phyloP scores from a whole-genome alignment of 768 basidiomycete genomes.

The Psilocybe subaeruginosa region DNA sequence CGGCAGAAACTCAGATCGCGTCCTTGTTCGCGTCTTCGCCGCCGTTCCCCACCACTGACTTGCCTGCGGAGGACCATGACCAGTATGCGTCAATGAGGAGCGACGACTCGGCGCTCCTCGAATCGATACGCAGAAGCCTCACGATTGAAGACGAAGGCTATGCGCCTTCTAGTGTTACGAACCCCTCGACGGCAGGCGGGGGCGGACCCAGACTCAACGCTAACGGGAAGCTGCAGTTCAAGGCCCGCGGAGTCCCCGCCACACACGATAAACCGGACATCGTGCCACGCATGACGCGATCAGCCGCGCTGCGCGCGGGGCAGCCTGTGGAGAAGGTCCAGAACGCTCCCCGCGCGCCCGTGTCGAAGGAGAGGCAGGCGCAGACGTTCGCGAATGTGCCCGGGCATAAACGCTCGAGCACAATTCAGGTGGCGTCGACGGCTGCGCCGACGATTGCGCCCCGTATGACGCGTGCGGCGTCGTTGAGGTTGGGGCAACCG shows the following conservation, averaged over 20 bases:
- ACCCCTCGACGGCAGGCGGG: conserved; percentile 45
- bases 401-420: conserved; percentile 75
- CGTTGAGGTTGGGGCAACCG: conserved; percentile 61
- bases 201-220: conserved; percentile 36
- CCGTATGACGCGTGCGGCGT: conserved; percentile 75
- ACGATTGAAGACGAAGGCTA: conserved; percentile 45
- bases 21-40: conserved; percentile 84
- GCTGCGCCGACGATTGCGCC: conserved; percentile 73
- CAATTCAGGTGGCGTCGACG: conserved; percentile 74
- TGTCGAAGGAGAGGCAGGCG: conserved; percentile 61
- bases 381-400: conserved; percentile 79
- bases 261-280: conserved; percentile 69
- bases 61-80: conserved; percentile 45
- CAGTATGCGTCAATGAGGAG: conserved; percentile 44
- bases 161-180: conserved; percentile 44
- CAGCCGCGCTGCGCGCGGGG: conserved; percentile 75
- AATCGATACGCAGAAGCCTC: conserved; percentile 38
- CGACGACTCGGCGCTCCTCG: conserved; percentile 48
- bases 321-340: conserved; percentile 45
- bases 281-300: conserved; percentile 74
- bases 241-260: conserved; percentile 67
- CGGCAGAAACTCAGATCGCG: conserved; percentile 80
- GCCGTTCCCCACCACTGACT: conserved; percentile 70
- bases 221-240: conserved; percentile 57
- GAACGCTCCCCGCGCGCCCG: conserved; percentile 50